Evolutionary conservation across 257 asterid genomes (phyloP).

Genomic region (Nyctanthes arbortristis): DNA sequence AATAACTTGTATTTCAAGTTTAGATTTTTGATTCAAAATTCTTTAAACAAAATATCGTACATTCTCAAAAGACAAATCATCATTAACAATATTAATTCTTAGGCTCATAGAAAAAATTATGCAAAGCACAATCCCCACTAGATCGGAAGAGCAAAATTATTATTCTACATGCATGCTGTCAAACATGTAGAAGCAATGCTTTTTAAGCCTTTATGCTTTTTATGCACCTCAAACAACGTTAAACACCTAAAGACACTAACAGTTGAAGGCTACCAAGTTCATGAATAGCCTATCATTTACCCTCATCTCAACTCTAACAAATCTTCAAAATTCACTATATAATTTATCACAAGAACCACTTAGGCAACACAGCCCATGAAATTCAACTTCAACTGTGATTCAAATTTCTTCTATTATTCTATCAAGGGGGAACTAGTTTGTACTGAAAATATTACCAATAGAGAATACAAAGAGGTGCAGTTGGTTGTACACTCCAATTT

Average conservation of each 20-base stretch:
- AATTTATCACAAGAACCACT: constrained; percentile 12
- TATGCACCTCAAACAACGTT: constrained; percentile 6
- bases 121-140: too few species aligned
- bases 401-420: constrained; percentile 1
- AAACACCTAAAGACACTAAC: not conserved
- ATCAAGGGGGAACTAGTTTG: constrained; percentile 1
- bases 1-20: too few species aligned
- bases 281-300: constrained; percentile 6
- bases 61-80: too few species aligned
- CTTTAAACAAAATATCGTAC: too few species aligned
- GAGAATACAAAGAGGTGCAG: constrained; percentile 2
- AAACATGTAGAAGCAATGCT: not conserved
- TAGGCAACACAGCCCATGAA: not conserved
- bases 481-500: too few species aligned
- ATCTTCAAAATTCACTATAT: not conserved
- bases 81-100: too few species aligned
- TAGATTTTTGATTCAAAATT: too few species aligned
- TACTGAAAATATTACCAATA: not conserved
- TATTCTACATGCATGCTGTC: not conserved
- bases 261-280: constrained; percentile 9
- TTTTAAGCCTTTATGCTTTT: constrained; percentile 4
- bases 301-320: not conserved
- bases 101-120: too few species aligned
- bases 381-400: not conserved
- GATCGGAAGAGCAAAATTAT: too few species aligned